Percentiles rank a stretch among this genome's conserved stretches.
Conservation (phyloP, 306 rosid species). For the Acacia melanoxylon region DNA sequence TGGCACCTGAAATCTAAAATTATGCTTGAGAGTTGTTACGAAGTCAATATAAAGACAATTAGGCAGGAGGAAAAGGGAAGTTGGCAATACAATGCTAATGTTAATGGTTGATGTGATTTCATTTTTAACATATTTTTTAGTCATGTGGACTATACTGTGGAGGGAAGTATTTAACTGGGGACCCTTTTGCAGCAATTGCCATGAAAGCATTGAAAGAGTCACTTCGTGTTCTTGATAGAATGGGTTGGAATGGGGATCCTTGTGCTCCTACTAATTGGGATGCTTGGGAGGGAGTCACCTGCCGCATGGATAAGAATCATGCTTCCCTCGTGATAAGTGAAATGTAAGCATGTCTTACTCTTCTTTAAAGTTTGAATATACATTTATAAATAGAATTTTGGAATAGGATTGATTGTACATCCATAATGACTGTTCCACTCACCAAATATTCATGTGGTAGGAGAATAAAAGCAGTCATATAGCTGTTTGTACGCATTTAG, state of each 20-base stretch:
- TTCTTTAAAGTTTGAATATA: constrained; percentile 22
- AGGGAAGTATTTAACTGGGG: constrained; percentile 15
- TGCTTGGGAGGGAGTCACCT: constrained; percentile 99
- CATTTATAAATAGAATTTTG: constrained; percentile 20
- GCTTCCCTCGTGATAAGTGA: constrained; percentile 69
- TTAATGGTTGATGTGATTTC: neutral
- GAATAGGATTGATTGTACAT: constrained; percentile 10
- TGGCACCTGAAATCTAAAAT: constrained; percentile 11
- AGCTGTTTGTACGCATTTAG: constrained; percentile 17
- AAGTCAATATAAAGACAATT: constrained; percentile 16
- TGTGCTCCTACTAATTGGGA: constrained; percentile 97
- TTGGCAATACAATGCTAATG: constrained; percentile 22
- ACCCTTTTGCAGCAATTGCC: constrained; percentile 53
- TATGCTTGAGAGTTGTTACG: constrained; percentile 2
- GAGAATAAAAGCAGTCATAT: constrained; percentile 26
- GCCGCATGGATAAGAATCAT: constrained; percentile 59
- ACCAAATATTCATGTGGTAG: constrained; percentile 11
- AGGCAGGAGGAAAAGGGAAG: neutral
- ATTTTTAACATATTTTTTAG: neutral
- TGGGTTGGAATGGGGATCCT: constrained; percentile 99
- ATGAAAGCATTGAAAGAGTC: constrained; percentile 90
- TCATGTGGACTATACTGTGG: neutral
- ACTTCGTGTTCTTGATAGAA: constrained; percentile 81
- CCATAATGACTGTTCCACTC: neutral
- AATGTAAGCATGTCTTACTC: constrained; percentile 61